Conservation (phyloP, 2,329 filamentous ascomycete species). For the Fusarium xylarioides region DNA sequence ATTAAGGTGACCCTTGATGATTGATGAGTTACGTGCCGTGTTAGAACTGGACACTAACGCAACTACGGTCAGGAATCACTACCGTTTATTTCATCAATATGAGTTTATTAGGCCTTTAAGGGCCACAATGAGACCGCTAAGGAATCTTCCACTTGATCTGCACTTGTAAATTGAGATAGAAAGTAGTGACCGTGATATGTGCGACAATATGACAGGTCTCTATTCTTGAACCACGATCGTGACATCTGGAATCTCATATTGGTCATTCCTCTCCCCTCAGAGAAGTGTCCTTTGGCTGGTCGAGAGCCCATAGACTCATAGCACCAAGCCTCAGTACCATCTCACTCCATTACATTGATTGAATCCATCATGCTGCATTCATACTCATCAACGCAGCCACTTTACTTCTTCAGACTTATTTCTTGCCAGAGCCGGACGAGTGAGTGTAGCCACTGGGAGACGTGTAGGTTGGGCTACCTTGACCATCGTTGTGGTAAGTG, state of each 20-base stretch:
- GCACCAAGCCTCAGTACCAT: conserved; percentile 4
- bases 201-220: neutral
- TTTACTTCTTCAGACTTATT: neutral
- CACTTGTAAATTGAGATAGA: neutral
- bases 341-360: neutral
- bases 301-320: conserved; percentile 19
- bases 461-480: conserved; percentile 68
- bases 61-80: neutral
- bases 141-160: neutral
- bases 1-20: no score
- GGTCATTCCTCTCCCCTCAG: neutral
- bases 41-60: no score
- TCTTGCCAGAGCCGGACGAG: conserved; percentile 21
- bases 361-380: no score
- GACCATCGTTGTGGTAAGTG: conserved; percentile 72
- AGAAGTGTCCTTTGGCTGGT: neutral
- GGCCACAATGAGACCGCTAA: neutral
- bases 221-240: neutral
- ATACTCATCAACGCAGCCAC: neutral
- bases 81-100: neutral
- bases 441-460: conserved; percentile 54
- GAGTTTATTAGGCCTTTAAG: neutral
- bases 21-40: neutral
- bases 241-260: neutral
- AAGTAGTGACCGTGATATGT: neutral